Evolutionary conservation across 495 filamentous ascomycete genomes (phyloP), one percentile per base, ranked within the genome.

Genomic region (Aspergillus asperescens): DNA sequence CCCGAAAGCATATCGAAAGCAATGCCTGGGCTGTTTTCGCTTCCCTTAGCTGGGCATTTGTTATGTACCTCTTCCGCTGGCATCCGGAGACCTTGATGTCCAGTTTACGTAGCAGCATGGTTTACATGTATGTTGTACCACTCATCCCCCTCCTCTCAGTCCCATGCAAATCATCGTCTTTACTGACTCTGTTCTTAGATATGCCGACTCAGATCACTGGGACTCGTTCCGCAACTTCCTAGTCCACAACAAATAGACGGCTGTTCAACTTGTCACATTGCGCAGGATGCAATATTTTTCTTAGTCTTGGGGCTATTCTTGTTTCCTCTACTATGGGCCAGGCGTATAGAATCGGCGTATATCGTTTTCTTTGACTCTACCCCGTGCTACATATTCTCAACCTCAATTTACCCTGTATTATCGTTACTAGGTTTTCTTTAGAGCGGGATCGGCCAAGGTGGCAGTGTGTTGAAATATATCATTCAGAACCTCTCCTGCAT

Each of bases 41-140:
- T 34, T 84, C 81, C 52, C 41, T 89, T 48, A 91, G 84, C 60
- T 99, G 93, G 93, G 93, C 84, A 0, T 64, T 77, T 35, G 92
- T 99, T 48, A 99, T 99, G 93, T 93, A 90, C 70, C 68, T 97
- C 32, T 99, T 95, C 76, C 79, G 86, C 53, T 90, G 86, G 83
- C 81, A 96, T 72, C 88, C 91, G 8, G 88, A 93, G 54, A 88
- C 84, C 22, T 75, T 99, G 62, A 92, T 94, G 72, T 79, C 82
- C 41, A 95, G 90, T 68, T 71, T 99, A 73, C 80, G 90, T 67
- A 91, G 86, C 70, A 96, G 92, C 73, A 99, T 99, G 93, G 86
- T 83, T 54, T 99, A 97, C 68, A 95, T 99, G 81, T 97, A 89
- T 66, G 83, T 80, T 64, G n/a, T n/a, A n/a, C n/a, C n/a, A n/a